Conservation (phyloP, 495 filamentous ascomycete species). For the Immersiella caudata region DNA sequence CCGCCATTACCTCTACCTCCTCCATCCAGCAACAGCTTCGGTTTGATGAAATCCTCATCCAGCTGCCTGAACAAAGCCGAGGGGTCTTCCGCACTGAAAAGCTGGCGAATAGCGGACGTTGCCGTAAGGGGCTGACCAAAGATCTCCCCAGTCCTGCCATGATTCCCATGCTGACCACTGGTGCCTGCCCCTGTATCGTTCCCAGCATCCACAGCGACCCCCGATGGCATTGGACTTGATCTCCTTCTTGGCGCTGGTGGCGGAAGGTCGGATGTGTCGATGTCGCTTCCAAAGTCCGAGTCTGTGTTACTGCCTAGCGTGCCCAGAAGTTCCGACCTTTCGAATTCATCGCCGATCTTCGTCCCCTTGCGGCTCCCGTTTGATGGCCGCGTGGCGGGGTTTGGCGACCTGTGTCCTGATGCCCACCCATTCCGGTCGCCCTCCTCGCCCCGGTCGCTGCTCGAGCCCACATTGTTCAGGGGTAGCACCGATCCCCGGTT, state of each 20-base stretch:
- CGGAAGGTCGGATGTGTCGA: slow-evolving; percentile 65
- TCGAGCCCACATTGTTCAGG: slow-evolving; percentile 53
- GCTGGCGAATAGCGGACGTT: slow-evolving; percentile 67
- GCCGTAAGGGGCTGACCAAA: slow-evolving; percentile 60
- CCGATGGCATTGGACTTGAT: slow-evolving; percentile 56
- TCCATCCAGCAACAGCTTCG: slow-evolving; percentile 78
- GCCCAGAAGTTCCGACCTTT: slow-evolving; percentile 67
- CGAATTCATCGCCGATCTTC: slow-evolving; percentile 50
- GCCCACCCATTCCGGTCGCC: slow-evolving; percentile 49
- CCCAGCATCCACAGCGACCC: slow-evolving; percentile 17
- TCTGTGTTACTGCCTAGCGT: slow-evolving; percentile 61
- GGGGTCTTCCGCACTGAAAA: slow-evolving; percentile 77
- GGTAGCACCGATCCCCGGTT: slow-evolving; percentile 57
- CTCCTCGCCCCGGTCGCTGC: slow-evolving; percentile 33
- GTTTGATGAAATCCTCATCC: slow-evolving; percentile 97
- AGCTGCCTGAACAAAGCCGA: slow-evolving; percentile 89
- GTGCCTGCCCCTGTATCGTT: slow-evolving; percentile 25
- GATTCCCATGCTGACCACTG: slow-evolving; percentile 20
- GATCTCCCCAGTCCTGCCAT: slow-evolving; percentile 23
- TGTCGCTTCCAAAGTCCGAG: slow-evolving; percentile 64
- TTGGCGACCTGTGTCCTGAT: slow-evolving; percentile 56
- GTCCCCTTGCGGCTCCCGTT: slow-evolving; percentile 55
- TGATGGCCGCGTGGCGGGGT: slow-evolving; percentile 41
- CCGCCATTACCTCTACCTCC: slow-evolving; percentile 34
- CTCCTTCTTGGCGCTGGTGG: slow-evolving; percentile 54